Conservation (phyloP, 2,329 filamentous ascomycete species). For the Cordyceps cateniannulata region DNA sequence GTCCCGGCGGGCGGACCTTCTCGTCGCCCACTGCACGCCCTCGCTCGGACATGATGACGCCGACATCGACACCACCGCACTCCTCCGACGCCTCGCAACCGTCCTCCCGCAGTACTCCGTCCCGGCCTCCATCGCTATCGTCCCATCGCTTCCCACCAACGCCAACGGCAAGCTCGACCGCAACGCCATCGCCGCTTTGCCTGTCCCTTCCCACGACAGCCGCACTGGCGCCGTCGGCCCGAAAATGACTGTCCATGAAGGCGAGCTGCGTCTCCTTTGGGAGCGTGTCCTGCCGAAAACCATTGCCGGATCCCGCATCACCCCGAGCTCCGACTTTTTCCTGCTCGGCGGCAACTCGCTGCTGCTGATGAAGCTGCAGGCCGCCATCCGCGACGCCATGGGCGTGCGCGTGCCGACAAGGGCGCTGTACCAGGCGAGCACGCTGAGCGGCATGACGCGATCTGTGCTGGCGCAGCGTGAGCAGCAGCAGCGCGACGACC, state of each 20-base stretch:
- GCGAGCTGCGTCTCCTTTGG: constrained; percentile 10
- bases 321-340: constrained; percentile 32
- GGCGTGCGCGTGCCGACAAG: constrained; percentile 24
- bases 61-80: not conserved
- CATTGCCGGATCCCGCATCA: not conserved
- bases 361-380: constrained; percentile 31
- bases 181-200: constrained; percentile 19
- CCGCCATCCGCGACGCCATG: constrained; percentile 26
- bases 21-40: not conserved
- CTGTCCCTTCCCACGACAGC: constrained; percentile 15
- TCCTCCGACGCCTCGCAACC: constrained; percentile 11
- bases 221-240: not conserved
- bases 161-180: constrained; percentile 27
- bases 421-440: constrained; percentile 31
- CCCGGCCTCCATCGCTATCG: not conserved
- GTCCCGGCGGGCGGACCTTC: not conserved
- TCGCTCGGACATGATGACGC: not conserved
- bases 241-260: not conserved
- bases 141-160: not conserved
- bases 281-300: not conserved
- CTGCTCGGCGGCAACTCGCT: constrained; percentile 34
- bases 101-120: not conserved
- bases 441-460: constrained; percentile 32
- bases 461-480: not conserved
- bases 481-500: not conserved